Conservation (phyloP, 805 yeast species). For the Candida wancherniae region DNA sequence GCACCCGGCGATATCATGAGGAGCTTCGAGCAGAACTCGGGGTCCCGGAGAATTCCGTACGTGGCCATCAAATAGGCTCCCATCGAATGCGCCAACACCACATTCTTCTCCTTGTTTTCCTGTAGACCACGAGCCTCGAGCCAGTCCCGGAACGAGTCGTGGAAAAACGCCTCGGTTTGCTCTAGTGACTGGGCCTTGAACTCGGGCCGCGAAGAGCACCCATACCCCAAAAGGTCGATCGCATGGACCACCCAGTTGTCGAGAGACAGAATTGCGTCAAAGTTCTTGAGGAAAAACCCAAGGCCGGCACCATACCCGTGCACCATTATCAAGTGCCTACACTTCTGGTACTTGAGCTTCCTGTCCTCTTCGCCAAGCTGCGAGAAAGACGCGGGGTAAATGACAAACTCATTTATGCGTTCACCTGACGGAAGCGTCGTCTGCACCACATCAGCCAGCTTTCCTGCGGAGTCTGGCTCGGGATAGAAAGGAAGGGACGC, state of each 20-base stretch:
- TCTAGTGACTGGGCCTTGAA: slow-evolving; percentile 41
- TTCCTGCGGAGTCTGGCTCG: slow-evolving; percentile 23
- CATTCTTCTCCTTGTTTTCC: slow-evolving; percentile 34
- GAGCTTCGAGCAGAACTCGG: slow-evolving; percentile 59
- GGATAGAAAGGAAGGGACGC: slow-evolving; percentile 45
- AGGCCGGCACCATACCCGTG: slow-evolving; percentile 45
- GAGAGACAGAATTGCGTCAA: slow-evolving; percentile 20
- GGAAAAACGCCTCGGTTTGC: slow-evolving; percentile 58
- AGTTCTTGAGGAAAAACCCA: slow-evolving; percentile 41
- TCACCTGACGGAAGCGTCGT: slow-evolving; percentile 27
- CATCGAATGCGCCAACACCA: slow-evolving; percentile 81
- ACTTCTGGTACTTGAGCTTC: slow-evolving; percentile 11
- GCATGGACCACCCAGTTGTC: slow-evolving; percentile 75
- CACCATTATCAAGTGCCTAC: slow-evolving; percentile 38
- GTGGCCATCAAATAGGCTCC: slow-evolving; percentile 81
- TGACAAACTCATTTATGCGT: slow-evolving; percentile 38
- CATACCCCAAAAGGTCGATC: slow-evolving; percentile 85
- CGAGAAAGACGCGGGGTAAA: slow-evolving; percentile 18
- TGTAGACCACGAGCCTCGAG: slow-evolving; percentile 42
- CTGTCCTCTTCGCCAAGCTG: slow-evolving; percentile 2
- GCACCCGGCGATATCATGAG: slow-evolving; percentile 92
- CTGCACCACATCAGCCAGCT: slow-evolving; percentile 28
- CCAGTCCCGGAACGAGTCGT: slow-evolving; percentile 65
- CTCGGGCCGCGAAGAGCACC: slow-evolving; percentile 77
- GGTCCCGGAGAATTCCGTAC: slow-evolving; percentile 54